Evolutionary conservation across 148 eudicot genomes (phyloP), one percentile per base, ranked within the genome.

Genomic region (Rheum nobile): DNA sequence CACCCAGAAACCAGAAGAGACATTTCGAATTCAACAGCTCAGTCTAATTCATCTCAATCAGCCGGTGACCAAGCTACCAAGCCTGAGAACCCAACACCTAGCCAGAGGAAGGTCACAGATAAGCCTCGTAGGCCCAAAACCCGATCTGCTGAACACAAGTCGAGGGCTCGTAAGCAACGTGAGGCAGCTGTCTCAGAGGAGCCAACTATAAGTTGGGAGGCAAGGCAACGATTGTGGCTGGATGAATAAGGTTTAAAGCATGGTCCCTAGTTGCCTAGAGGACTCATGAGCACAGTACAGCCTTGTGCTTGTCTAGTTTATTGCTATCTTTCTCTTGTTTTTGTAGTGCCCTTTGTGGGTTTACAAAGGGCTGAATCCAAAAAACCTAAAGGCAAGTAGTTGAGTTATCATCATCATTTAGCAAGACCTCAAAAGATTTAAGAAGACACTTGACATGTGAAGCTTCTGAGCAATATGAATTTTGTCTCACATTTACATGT

Each of bases 401-500:
- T 43, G 47, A 43, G 16, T 43, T 43, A 43, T 11, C 47, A 43
- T 43, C 12, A 10, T 11, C 48, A 8, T 41, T 41, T 48, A 16
- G 21, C 54, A 48, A 8, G 21, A 48, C 54, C 8, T 48, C 21
- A 17, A 48, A 48, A 48, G 5, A 48, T 65, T 32, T 4, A 17
- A 65, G n/a, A 32, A 65, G 38, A 65, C 39, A 65, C 22, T 32
- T 29, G 34, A 59, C 35, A 29, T 65, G 39, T 65, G 41, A 65
- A 34, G 70, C 41, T 65, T 34, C 17, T 32, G 70, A 65, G 14
- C 70, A 65, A 65, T 32, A 65, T 65, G 39, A 65, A 31, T 31
- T 65, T 34, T 22, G 9, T 65, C 70, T 59, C 70, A 65, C 70
- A 65, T 65, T 65, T 65, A 65, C 70, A 65, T 65, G 70, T 65